Conservation (phyloP, 768 basidiomycete genomes). For the Epithele typhae region DNA sequence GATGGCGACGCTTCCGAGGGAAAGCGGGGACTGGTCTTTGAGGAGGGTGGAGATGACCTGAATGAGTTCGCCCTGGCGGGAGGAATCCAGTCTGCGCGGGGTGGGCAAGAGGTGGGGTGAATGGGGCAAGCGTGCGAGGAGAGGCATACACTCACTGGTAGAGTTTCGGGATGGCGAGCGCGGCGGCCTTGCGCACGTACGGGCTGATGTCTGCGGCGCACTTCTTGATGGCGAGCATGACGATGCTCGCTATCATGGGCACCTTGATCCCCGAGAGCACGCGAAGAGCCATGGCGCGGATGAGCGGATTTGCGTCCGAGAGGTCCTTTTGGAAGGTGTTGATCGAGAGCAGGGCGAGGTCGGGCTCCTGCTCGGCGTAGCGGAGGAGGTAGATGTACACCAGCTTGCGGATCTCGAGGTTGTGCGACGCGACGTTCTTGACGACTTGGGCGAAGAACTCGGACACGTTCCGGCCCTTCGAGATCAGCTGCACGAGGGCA, state of each 20-base stretch:
- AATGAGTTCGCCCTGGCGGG: conserved; percentile 70
- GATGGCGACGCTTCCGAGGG: conserved; percentile 79
- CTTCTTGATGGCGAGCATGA: conserved; percentile 87
- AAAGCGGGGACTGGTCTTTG: conserved; percentile 77
- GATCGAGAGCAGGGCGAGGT: conserved; percentile 91
- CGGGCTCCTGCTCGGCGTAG: conserved; percentile 90
- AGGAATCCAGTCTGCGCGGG: conserved; percentile 59
- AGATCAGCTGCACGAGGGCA: conserved; percentile 62
- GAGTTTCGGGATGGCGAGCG: conserved; percentile 83
- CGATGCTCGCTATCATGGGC: conserved; percentile 80
- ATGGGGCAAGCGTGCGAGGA: conserved; percentile 3
- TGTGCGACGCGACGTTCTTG: conserved; percentile 91
- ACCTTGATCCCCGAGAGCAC: conserved; percentile 92
- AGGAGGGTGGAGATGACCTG: conserved; percentile 59
- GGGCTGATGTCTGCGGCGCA: conserved; percentile 90
- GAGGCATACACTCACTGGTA: conserved; percentile 62
- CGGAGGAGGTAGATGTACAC: conserved; percentile 97
- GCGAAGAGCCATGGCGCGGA: conserved; percentile 92
- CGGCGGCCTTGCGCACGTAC: conserved; percentile 91
- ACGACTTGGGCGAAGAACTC: conserved; percentile 96
- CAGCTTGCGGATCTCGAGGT: conserved; percentile 92
- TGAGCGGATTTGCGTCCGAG: conserved; percentile 86
- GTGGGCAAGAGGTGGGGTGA: conserved; percentile 8
- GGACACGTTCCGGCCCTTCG: conserved; percentile 87
- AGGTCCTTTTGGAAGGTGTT: conserved; percentile 99